Evolutionary conservation across 78 protist genomes (phyloP).

Genomic region (Guillardia theta): DNA sequence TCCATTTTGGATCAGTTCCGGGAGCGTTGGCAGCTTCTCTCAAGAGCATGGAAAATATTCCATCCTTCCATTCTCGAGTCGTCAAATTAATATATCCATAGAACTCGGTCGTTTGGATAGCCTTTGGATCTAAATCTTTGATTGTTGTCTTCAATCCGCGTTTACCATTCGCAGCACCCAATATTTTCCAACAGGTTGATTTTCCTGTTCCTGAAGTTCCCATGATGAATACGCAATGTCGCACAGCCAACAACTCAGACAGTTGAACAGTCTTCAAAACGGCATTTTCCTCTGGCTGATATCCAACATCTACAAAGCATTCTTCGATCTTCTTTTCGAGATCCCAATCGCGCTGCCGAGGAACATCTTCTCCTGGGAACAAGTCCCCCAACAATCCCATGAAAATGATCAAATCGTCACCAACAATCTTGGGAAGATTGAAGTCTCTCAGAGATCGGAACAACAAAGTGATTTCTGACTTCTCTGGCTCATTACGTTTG

Average conservation of each 20-base stretch:
- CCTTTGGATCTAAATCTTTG: slow-evolving; percentile 65
- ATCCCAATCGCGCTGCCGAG: slow-evolving; percentile 57
- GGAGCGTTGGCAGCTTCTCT: slow-evolving; percentile 53
- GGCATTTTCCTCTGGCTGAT: slow-evolving; percentile 58
- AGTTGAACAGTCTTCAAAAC: slow-evolving; percentile 61
- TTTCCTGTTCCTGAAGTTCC: slow-evolving; percentile 66
- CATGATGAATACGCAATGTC: slow-evolving; percentile 67
- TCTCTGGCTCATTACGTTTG: slow-evolving; percentile 60
- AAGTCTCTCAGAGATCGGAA: slow-evolving; percentile 75
- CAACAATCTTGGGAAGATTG: slow-evolving; percentile 72
- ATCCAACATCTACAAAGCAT: background rate
- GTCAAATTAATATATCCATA: slow-evolving; percentile 59
- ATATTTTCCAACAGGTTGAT: slow-evolving; percentile 50
- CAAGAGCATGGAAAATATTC: slow-evolving; percentile 73
- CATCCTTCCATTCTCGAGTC: slow-evolving; percentile 73
- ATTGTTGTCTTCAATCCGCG: slow-evolving; percentile 42
- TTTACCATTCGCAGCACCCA: slow-evolving; percentile 32
- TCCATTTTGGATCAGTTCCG: slow-evolving; percentile 60
- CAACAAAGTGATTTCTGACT: slow-evolving; percentile 54
- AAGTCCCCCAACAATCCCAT: slow-evolving; percentile 65
- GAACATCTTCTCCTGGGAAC: slow-evolving; percentile 51
- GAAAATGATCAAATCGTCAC: slow-evolving; percentile 64
- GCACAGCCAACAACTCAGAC: slow-evolving; percentile 62
- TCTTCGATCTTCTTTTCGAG: slow-evolving; percentile 46
- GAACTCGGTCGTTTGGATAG: slow-evolving; percentile 63